These are phyloP conservation scores for Atkinsonella texensis DNA, from an alignment of 2,329 filamentous ascomycete genomes.

Conservation along the genomic window DNA sequence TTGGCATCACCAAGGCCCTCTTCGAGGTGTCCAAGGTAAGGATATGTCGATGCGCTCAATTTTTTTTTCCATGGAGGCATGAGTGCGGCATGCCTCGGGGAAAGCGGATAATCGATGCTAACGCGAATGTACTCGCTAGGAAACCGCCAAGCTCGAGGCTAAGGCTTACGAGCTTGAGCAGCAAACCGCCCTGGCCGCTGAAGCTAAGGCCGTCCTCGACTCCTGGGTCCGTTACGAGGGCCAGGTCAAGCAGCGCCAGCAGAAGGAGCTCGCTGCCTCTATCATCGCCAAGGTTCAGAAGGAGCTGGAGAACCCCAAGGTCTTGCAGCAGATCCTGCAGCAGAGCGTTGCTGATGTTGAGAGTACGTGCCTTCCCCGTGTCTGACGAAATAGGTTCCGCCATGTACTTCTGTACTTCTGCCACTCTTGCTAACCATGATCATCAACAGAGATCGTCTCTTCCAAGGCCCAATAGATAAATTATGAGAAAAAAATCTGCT, in stretches of 20 bases:
- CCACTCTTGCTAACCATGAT: constrained; percentile 20
- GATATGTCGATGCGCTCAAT: no score
- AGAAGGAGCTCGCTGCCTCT: constrained; percentile 84
- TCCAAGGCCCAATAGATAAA: constrained; percentile 51
- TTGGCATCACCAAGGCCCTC: constrained; percentile 92
- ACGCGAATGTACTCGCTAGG: constrained; percentile 36
- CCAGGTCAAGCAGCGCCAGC: constrained; percentile 98
- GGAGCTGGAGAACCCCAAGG: constrained; percentile 96
- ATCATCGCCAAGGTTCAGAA: constrained; percentile 97
- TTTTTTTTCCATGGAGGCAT: not conserved
- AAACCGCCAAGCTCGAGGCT: constrained; percentile 93
- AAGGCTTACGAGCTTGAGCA: constrained; percentile 97
- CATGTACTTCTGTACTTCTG: not conserved
- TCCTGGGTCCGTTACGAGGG: constrained; percentile 98
- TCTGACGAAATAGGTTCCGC: not conserved
- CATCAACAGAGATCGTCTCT: constrained; percentile 43
- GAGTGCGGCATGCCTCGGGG: not conserved
- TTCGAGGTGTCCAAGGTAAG: constrained; percentile 95
- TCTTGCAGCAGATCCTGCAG: constrained; percentile 92
- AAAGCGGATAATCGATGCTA: not conserved
- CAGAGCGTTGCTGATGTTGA: constrained; percentile 95
- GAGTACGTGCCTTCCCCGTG: constrained; percentile 44
- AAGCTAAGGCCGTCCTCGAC: constrained; percentile 92
- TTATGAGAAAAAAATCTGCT: constrained; percentile 20
- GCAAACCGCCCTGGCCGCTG: constrained; percentile 77